phyloP scores from a whole-genome alignment of 129 eudicot species.

The Centaurea solstitialis region DNA sequence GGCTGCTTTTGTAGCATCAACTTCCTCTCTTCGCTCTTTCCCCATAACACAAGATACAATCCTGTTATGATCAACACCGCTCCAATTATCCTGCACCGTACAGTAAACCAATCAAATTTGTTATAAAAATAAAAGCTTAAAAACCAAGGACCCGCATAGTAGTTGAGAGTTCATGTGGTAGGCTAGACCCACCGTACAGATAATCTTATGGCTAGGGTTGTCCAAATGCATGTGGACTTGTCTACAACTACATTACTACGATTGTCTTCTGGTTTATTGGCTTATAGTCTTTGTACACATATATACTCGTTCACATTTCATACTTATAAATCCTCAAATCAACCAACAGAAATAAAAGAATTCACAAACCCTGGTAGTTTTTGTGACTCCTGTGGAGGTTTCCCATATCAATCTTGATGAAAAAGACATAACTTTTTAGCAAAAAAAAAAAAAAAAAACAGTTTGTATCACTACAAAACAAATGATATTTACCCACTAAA shows the following conservation, averaged over 20 bases:
- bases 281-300: conserved; percentile 1
- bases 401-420: background rate
- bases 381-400: background rate
- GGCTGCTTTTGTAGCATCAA: conserved; percentile 42
- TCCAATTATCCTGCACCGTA: conserved; percentile 72
- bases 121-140: background rate
- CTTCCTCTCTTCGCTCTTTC: conserved; percentile 80
- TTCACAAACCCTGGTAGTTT: background rate
- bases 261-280: conserved; percentile 19
- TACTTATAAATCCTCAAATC: background rate
- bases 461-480: too few species aligned
- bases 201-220: conserved; percentile 39
- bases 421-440: background rate
- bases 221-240: conserved; percentile 47
- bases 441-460: too few species aligned
- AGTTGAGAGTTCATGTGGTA: conserved; percentile 30
- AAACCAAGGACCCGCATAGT: conserved; percentile 9
- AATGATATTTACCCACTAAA: too few species aligned
- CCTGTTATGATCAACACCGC: conserved; percentile 85
- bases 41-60: conserved; percentile 90
- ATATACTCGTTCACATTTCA: background rate
- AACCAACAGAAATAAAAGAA: background rate
- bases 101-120: conserved; percentile 1
- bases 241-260: conserved; percentile 38
- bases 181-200: conserved; percentile 28